Evolutionary conservation across 257 asterid genomes (phyloP).

Genomic region (Eustoma russellianum): DNA sequence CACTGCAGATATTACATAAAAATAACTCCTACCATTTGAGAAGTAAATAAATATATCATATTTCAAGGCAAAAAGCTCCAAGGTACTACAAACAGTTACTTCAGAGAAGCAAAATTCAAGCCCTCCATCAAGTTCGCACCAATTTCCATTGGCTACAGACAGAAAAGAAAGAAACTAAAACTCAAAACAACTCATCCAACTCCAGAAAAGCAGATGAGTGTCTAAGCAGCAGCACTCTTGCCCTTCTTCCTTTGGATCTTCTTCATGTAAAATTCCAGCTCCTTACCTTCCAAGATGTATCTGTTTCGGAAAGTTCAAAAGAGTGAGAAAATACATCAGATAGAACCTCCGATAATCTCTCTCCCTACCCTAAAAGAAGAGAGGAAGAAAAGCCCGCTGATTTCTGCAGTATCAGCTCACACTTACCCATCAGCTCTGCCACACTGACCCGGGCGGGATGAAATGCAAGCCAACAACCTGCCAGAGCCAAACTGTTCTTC

Average conservation of each 20-base stretch:
- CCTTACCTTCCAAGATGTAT: conserved; percentile 19
- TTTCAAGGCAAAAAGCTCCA: no score
- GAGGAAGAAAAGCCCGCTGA: no score
- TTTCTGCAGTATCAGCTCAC: background rate
- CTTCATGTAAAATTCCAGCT: conserved; percentile 18
- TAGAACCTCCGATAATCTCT: no score
- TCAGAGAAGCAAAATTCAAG: no score
- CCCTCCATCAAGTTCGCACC: no score
- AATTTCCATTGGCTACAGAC: no score
- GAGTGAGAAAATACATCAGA: background rate
- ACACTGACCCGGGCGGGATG: conserved; percentile 64
- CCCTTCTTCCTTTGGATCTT: conserved; percentile 20
- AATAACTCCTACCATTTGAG: no score
- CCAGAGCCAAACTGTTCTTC: conserved; percentile 60
- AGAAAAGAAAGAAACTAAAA: no score
- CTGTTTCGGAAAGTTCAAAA: conserved; percentile 3
- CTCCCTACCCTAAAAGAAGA: no score
- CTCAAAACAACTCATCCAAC: background rate
- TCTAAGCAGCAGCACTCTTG: conserved; percentile 14
- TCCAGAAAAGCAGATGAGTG: background rate
- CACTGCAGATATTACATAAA: no score
- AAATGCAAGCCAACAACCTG: conserved; percentile 47
- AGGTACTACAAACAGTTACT: no score
- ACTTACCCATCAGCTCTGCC: conserved; percentile 59
- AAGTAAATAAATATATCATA: no score